Evolutionary conservation across 2,329 filamentous ascomycete species (phyloP), one percentile per base, ranked within the genome.

Genomic region (Trichoderma sp.): DNA sequence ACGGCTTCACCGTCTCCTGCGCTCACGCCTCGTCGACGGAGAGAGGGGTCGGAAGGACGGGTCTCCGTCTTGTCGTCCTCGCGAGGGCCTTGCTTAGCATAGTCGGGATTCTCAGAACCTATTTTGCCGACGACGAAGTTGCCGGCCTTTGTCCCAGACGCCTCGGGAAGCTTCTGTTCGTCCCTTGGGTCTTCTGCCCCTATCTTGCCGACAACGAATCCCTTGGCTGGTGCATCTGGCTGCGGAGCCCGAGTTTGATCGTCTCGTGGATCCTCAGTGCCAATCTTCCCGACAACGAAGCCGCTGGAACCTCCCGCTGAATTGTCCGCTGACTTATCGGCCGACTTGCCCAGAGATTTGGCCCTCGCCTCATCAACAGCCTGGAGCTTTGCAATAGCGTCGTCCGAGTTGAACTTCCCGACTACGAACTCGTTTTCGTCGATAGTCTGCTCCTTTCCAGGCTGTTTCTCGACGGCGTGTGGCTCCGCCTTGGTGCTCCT

Each of bases 391-490:
- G 28, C 57, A 34, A 60, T 34, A n/a, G 57, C 39, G 9, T 63
- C 51, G 9, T 63, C 50, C 12, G 50, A 15, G 9, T n/a, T 21
- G 50, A 55, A 21, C 26, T 63, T 63, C 28, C 60, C 60, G 34
- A 63, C 60, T 30, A 63, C 21, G 30, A 63, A 56, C 55, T 47
- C 66, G 3, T 39, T 59, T 24, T 68, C 63, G 6, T 68, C 65
- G 1, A 48, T 7, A 4, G 17, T 34, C 21, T 44, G 56, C 28
- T 26, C 24, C 21, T 26, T 17, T 43, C 9, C 15, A 10, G 44
- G 21, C 15, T 15, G 21, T 17, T 28, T 41, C 15, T 48, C 56
- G 15, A 10, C 44, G 5, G 47, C 7, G 4, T 39, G 21, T 1
- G 45, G 34, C 28, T 17, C 17, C 19, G 44, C 7, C 21, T 51